Evolutionary conservation across 2,329 filamentous ascomycete genomes (phyloP), one percentile per base, ranked within the genome.

Genomic region (Drechslerella stenobrocha): DNA sequence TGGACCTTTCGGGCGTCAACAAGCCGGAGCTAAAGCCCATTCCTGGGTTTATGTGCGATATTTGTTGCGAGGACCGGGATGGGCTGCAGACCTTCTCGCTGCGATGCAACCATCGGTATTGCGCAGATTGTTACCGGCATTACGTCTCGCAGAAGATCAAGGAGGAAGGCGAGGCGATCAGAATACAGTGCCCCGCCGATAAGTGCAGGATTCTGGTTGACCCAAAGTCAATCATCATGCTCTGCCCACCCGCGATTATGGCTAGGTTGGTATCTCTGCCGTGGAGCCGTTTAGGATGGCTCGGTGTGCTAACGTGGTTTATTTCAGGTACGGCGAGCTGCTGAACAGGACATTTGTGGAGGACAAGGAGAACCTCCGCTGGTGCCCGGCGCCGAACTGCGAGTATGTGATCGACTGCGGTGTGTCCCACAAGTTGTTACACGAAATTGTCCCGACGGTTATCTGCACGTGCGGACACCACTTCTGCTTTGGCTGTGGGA

Each of bases 311-410:
- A 30, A 30, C 5, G 5, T 42, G 15, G 37, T 8, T 34, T n/a
- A 64, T 32, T 70, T 11, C 30, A 84, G 90, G 71, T 98, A 98
- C 75, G 84, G 88, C 71, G 85, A 88, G 72, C 82, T 98, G 13
- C 84, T 98, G 30, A 96, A 89, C 74, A 83, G 93, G 72, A 96
- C 91, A 4, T 98, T 96, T 74, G 93, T 98, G 66, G 93, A 98
- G 76, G 92, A 98, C 77, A 96, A 90, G 77, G 91, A 96, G 60
- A 87, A 87, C 58, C 83, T 97, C 66, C 96, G 95, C 76, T 98
- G 93, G 93, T 98, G 93, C 76, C 93, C 93, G 0, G 92, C 92
- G 0, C 93, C 93, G n/a, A 92, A 98, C 76, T 98, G 93, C 77
- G 84, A 88, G 73, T 97, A 93, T 74, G 93, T 92, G 9, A 80